phyloP scores from a whole-genome alignment of 495 filamentous ascomycete genomes.

The Staphylotrichum longicolle region DNA sequence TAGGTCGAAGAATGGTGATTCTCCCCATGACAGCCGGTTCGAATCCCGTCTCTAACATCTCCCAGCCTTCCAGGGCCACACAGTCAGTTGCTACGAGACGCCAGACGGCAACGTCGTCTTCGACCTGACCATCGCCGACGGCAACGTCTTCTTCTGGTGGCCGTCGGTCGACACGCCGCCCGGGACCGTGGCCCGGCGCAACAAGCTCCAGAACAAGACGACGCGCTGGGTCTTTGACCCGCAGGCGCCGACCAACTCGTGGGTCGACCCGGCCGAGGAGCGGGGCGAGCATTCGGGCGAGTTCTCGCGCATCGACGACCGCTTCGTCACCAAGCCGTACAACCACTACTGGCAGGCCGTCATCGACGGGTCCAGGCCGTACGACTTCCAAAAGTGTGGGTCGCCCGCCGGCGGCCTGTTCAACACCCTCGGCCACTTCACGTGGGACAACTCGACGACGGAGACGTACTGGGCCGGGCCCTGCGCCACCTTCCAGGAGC shows the following conservation, averaged over 20 bases:
- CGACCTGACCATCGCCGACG: conserved; percentile 54
- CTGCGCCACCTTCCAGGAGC: conserved; percentile 55
- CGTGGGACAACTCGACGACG: conserved; percentile 31
- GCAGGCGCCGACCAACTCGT: conserved; percentile 29
- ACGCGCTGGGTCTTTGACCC: conserved; percentile 55
- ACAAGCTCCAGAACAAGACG: conserved; percentile 47
- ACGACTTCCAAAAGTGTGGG: conserved; percentile 49
- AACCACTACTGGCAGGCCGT: conserved; percentile 54
- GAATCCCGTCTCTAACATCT: background rate
- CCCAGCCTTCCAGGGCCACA: conserved; percentile 48
- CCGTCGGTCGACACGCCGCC: conserved; percentile 40
- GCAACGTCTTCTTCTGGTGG: conserved; percentile 58
- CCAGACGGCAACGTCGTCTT: conserved; percentile 47
- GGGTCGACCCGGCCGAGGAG: conserved; percentile 34
- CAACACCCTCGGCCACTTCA: conserved; percentile 47
- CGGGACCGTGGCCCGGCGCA: conserved; percentile 30
- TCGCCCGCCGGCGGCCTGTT: conserved; percentile 47
- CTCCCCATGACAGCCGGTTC: background rate
- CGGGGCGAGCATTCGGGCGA: conserved; percentile 49
- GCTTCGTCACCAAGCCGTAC: conserved; percentile 51
- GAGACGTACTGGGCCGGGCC: conserved; percentile 49
- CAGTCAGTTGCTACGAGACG: conserved; percentile 49
- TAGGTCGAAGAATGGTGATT: conserved; percentile 46
- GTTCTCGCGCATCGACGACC: conserved; percentile 61
- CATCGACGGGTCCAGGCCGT: conserved; percentile 44